Base-by-base conservation (phyloP, 129 eudicot genomes). In the Rutidosis leptorrhynchoides region DNA sequence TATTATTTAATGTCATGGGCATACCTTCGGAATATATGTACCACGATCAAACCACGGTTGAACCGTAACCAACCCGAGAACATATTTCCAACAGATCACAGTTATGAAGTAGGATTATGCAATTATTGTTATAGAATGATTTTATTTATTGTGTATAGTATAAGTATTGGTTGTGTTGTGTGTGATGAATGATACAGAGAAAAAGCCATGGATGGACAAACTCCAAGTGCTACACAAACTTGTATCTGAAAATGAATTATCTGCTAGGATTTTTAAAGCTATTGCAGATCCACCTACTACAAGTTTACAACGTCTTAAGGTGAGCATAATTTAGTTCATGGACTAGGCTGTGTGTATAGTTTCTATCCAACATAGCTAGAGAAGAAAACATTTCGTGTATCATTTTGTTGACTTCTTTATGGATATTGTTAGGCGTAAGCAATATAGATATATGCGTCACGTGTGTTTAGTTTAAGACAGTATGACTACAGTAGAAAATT, bases 201-300 rank as follows among this genome's bases (percentile, higher is more conserved):
- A 76, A 71, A 93, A 86, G 62, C 95, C 96, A 62, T 93, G 99
- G 99, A 93, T 93, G 99, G 96, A 86, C 79, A 89, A 83, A 73
- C 73, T 93, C 46, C 66, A 79, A 52, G 90, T 89, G 59, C 71
- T 93, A 22, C 99, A 93, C 49, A 83, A 86, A 61, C 78, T 89
- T 64, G 95, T 93, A 60, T 76, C 89, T 71, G 84, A 77, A 65
- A 56, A 70, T 2, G 85, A 80, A 62, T 82, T 79, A 69, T 80
- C 93, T 60, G 81, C 99, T 60, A 86, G 78, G 81, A 84, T 93
- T 58, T 93, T 93, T 64, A 93, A 93, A 86, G 99, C 99, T 72
- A 81, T 89, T 80, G 99, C 99, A 16, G 99, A 93, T 77, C 99
- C 99, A 42, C 99, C 99, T 55, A 93, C 99, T 33, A 93, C 99